phyloP scores from a whole-genome alignment of 129 eudicot genomes.

The Centrapalus pauciflorus region DNA sequence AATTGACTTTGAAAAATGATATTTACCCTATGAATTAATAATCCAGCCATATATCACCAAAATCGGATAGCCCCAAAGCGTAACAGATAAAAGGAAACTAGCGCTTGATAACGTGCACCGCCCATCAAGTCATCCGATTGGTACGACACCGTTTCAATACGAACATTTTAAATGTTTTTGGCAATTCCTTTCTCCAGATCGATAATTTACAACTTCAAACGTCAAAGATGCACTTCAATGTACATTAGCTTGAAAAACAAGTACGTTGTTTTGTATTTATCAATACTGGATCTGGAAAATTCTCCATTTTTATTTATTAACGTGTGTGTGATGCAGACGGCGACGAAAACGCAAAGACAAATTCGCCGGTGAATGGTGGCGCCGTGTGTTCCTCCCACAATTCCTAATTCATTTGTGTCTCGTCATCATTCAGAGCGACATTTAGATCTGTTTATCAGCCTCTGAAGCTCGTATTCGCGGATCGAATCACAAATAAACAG shows the following conservation, averaged over 20 bases:
- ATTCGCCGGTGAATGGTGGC: slow-evolving; percentile 42
- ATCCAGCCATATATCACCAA: not conserved
- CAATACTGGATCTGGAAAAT: not conserved
- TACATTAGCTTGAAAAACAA: not conserved
- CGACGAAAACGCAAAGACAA: slow-evolving; percentile 37
- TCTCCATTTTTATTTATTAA: not conserved
- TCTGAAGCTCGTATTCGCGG: not conserved
- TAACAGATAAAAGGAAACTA: not conserved
- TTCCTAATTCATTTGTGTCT: not conserved
- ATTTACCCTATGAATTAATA: too few relatives aligned
- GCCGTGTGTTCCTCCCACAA: slow-evolving; percentile 30
- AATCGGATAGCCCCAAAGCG: not conserved
- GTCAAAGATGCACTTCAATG: not conserved
- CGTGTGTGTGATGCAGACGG: slow-evolving; percentile 15
- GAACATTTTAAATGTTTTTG: not conserved
- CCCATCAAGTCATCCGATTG: not conserved
- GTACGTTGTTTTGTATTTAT: not conserved
- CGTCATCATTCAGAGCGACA: not conserved
- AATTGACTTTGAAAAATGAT: too few relatives aligned
- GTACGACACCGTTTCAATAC: not conserved
- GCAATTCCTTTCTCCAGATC: not conserved
- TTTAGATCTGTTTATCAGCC: not conserved
- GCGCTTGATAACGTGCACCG: slow-evolving; percentile 10
- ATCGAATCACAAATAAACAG: slow-evolving; percentile 4
- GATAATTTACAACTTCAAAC: not conserved